Base-by-base conservation (phyloP, 306 rosid genomes). In the Biancaea sappan region DNA sequence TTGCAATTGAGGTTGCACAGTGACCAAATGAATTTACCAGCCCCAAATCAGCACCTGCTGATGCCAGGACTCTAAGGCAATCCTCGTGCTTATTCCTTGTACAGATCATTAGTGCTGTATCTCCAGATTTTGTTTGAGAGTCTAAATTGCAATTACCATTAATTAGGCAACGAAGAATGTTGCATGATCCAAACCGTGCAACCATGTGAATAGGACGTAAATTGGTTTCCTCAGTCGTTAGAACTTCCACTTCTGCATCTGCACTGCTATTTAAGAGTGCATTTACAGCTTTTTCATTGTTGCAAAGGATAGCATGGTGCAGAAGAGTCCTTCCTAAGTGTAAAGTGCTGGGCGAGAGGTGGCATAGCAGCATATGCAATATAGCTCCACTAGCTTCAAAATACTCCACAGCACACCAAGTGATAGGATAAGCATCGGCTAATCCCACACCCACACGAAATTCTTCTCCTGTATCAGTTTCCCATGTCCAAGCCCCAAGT, bases 331-430 rank as follows among this genome's bases (percentile, higher is more conserved):
- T 87, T 24, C 94, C 94, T 35, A 66, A 53, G 79, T 89, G 90
- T 18, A 77, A 71, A 57, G 2, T 81, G 78, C 69, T 79, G 8
- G 84, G 83, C 1, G 88, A 83, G 54, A 77, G 58, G 25, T 83
- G 86, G 31, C 65, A 34, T 46, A 87, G 85, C 3, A 89, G 81
- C 87, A 83, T 83, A 0, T 63, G 65, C 73, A 89, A 73, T 69
- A 89, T 89, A 43, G 82, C 75, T 35, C 91, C 91, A 13, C 75
- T 89, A 29, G 84, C 79, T 75, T 89, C 94, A 72, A 85, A 89
- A 52, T 87, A 89, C 76, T 89, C 94, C 75, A 87, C 94, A 3
- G 94, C 94, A 79, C 94, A 87, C 91, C 94, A 89, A 4, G 86
- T 77, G 66, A 85, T 70, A 13, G 86, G 77, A 37, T 85, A 89